Base-by-base conservation (phyloP, 169 alveolate species). In the Theileria annulata region DNA sequence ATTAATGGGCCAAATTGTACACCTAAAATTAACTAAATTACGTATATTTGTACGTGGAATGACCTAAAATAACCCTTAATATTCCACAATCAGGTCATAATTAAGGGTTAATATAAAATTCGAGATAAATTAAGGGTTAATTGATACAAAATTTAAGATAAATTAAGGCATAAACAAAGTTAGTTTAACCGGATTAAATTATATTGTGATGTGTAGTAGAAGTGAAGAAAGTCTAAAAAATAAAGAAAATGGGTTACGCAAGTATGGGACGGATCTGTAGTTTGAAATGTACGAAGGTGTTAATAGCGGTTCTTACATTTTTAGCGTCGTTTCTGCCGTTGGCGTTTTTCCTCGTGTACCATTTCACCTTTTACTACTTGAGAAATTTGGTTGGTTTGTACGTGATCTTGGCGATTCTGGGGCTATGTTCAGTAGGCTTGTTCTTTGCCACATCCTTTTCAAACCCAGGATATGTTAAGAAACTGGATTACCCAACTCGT, bases 401-500 rank as follows among this genome's bases (percentile, higher is more conserved):
- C 21, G 51, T 60, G 37, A 23, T 56, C 17, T 27, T 31, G 51
- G 21, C 37, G 10, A 13, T 69, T 23, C 13, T 82, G 23, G 79
- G 77, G 49, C 62, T 70, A 31, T 28, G 64, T 47, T 19, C 76
- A 28, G 35, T 77, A 2, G 54, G 77, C 31, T 54, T 60, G 75
- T 77, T 84, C 54, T 6, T 84, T 42, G 51, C 64, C 6, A 66
- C 75, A 4, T 33, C 85, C 3, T 2, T 49, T 31, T 74, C 81
- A 19, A 73, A 67, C 15, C 90, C 90, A 47, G 90, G 90, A 23
- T 23, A 71, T 17, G 47, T 84, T 27, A 56, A 76, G 51, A 84
- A 56, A 73, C 33, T 47, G 42, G 78, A 37, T 13, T 64, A 31
- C 67, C 87, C 90, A 2, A 66, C 47, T 31, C 70, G 60, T 23